Conservation (phyloP, 176 grass and related monocot genomes). For the Rhipidocladum racemiflorum region DNA sequence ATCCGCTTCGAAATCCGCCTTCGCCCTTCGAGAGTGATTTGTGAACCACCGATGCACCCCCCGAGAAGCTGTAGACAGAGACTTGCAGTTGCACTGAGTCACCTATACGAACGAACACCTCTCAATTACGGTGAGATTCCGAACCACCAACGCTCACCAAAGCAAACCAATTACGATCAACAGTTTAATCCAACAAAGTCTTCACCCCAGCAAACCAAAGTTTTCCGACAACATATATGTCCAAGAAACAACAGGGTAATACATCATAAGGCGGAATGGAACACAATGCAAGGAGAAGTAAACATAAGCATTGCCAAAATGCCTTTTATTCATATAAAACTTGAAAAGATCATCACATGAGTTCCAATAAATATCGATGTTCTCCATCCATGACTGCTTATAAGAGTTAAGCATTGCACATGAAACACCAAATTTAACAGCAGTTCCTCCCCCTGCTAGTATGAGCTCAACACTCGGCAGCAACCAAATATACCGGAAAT, state of each 20-base stretch:
- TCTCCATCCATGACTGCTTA: slow-evolving; percentile 15
- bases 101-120: no score
- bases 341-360: neutral
- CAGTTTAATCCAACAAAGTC: no score
- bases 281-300: neutral
- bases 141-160: no score
- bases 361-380: slow-evolving; percentile 7
- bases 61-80: no score
- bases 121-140: no score
- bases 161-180: no score
- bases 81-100: no score
- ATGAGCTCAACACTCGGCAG: neutral
- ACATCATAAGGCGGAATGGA: no score
- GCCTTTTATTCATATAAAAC: slow-evolving; percentile 39
- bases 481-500: neutral
- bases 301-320: neutral
- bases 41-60: neutral
- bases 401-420: slow-evolving; percentile 2
- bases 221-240: no score
- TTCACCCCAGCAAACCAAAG: no score
- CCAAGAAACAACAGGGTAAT: no score
- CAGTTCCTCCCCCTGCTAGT: slow-evolving; percentile 15
- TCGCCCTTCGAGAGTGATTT: neutral
- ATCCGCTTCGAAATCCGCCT: neutral
- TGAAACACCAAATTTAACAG: slow-evolving; percentile 6